Evolutionary conservation across 2,329 filamentous ascomycete genomes (phyloP).

Genomic region (Clarireedia homoeocarpa): DNA sequence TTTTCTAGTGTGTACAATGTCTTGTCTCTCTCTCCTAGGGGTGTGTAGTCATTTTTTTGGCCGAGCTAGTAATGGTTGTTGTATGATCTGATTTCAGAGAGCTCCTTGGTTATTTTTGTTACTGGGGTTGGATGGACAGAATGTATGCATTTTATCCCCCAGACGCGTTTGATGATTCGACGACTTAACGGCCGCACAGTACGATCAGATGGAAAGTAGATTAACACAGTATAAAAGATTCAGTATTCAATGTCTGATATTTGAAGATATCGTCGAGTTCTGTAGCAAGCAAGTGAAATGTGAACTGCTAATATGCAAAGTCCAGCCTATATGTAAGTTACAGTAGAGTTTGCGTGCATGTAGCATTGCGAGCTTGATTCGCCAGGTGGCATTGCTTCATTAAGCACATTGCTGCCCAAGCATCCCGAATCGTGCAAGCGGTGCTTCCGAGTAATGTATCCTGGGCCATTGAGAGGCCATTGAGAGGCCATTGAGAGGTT

Average conservation of each 20-base stretch:
- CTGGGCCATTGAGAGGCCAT: background rate
- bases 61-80: background rate
- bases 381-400: background rate
- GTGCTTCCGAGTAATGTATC: background rate
- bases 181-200: background rate
- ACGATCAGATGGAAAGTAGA: background rate
- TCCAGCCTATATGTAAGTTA: background rate
- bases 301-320: background rate
- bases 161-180: background rate
- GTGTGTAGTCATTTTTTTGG: too few species aligned
- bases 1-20: background rate
- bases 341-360: background rate
- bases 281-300: background rate
- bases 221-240: background rate
- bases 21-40: too few species aligned
- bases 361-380: background rate
- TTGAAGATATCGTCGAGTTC: background rate
- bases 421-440: background rate
- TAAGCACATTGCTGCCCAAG: slow-evolving; percentile 5
- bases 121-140: background rate
- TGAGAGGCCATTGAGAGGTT: background rate
- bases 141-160: background rate
- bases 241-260: background rate
- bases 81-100: background rate
- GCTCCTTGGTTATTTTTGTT: too few species aligned